Conservation (phyloP, 495 filamentous ascomycete genomes). For the Amorphotheca resinae region DNA sequence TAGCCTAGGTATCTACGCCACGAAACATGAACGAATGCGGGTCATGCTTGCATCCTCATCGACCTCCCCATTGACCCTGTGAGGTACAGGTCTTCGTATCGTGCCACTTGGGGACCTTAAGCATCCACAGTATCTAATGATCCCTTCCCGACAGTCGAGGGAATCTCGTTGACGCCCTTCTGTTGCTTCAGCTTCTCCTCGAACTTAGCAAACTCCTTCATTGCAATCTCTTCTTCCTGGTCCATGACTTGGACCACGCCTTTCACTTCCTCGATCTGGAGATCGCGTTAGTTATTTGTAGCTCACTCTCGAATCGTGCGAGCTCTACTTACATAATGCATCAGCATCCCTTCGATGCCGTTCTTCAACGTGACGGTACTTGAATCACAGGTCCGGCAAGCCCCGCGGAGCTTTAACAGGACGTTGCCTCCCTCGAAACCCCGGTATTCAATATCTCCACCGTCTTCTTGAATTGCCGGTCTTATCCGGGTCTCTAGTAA, state of each 20-base stretch:
- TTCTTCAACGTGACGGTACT: slow-evolving; percentile 93
- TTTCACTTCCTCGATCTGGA: slow-evolving; percentile 87
- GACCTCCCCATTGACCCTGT: no score
- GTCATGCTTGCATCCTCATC: no score
- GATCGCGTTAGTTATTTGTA: no score
- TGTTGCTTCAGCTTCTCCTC: slow-evolving; percentile 84
- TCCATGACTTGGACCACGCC: slow-evolving; percentile 86
- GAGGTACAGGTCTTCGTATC: no score
- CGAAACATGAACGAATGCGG: no score
- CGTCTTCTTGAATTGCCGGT: slow-evolving; percentile 93
- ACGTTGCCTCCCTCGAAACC: slow-evolving; percentile 84
- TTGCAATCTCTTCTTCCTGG: slow-evolving; percentile 80
- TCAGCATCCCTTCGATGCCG: slow-evolving; percentile 95
- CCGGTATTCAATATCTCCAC: slow-evolving; percentile 88
- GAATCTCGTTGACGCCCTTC: slow-evolving; percentile 41
- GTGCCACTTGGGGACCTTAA: no score
- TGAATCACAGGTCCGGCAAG: slow-evolving; percentile 89
- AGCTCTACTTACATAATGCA: slow-evolving; percentile 45
- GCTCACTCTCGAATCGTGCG: no score
- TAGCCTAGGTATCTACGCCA: no score
- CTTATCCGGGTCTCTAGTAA: slow-evolving; percentile 90
- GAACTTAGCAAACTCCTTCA: slow-evolving; percentile 87
- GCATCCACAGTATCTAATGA: slow-evolving; percentile 52
- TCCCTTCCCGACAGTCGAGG: slow-evolving; percentile 50
- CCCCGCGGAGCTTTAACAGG: slow-evolving; percentile 74